These are phyloP conservation scores for Uncinocarpus reesii DNA, from an alignment of 2,329 filamentous ascomycete species.

Conservation along the genomic window DNA sequence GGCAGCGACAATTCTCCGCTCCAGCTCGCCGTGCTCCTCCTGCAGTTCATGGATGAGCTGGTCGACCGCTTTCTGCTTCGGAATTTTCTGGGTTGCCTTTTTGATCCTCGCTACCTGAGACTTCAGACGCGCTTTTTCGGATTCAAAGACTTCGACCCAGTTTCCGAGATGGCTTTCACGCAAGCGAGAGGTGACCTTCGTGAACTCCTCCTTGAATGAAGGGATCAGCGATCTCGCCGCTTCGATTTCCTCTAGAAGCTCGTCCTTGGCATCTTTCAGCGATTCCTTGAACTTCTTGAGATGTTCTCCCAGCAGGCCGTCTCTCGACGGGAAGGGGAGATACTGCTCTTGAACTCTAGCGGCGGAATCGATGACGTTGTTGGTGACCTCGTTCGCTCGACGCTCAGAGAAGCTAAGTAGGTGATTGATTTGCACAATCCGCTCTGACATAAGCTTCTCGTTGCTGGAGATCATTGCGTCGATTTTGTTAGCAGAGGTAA, in stretches of 20 bases:
- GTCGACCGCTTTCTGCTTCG: not conserved
- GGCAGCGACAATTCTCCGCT: not conserved
- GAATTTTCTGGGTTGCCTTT: not conserved
- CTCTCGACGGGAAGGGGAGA: slow-evolving; percentile 1
- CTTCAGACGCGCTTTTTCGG: slow-evolving; percentile 2
- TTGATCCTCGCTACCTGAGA: not conserved
- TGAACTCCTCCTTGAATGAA: slow-evolving; percentile 1
- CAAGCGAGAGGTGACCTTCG: not conserved
- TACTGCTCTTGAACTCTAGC: not conserved
- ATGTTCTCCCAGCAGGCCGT: slow-evolving; percentile 3
- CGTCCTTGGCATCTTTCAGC: not conserved
- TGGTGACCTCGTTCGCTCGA: not conserved
- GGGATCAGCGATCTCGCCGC: not conserved
- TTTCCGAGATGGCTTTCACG: not conserved
- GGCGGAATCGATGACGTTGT: not conserved
- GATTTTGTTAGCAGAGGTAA: not conserved
- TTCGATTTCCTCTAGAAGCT: slow-evolving; percentile 1
- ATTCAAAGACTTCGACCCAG: not conserved
- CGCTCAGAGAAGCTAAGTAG: not conserved
- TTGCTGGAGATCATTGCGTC: not conserved
- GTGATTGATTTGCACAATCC: not conserved
- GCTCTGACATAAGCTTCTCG: not conserved
- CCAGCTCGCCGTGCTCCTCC: not conserved
- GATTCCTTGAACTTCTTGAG: not conserved
- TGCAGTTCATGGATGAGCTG: not conserved